A percentile compares a stretch with the other conserved stretches of the same genome.
These are phyloP conservation scores for Didymosphaeria variabile DNA, from an alignment of 2,329 filamentous ascomycete genomes.

Conservation along the genomic window DNA sequence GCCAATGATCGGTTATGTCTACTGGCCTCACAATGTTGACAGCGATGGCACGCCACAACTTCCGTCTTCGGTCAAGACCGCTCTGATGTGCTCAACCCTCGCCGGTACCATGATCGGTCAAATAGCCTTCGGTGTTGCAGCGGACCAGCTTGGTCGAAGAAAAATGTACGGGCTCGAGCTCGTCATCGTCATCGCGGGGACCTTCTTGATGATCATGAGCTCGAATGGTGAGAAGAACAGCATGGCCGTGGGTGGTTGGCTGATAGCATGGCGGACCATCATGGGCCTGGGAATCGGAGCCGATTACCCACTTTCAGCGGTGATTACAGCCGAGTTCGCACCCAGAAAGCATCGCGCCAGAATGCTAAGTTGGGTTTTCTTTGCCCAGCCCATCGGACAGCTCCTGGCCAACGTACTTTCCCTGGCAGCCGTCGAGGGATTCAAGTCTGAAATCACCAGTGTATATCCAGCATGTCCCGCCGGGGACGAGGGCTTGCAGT, in stretches of 20 bases:
- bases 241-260: slow-evolving; percentile 51
- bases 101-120: slow-evolving; percentile 51
- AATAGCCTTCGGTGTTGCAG: slow-evolving; percentile 50
- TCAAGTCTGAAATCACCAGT: slow-evolving; percentile 35
- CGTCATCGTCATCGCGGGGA: slow-evolving; percentile 52
- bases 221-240: slow-evolving; percentile 46
- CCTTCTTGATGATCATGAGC: slow-evolving; percentile 50
- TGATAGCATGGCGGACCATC: slow-evolving; percentile 51
- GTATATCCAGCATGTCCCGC: slow-evolving; percentile 22
- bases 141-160: slow-evolving; percentile 49
- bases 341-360: slow-evolving; percentile 47
- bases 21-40: slow-evolving; percentile 40
- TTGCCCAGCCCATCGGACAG: slow-evolving; percentile 55
- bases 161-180: slow-evolving; percentile 54
- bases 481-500: slow-evolving; percentile 28
- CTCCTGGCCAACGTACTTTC: slow-evolving; percentile 43
- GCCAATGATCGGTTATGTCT: slow-evolving; percentile 52
- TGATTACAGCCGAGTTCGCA: slow-evolving; percentile 52
- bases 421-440: slow-evolving; percentile 37
- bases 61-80: slow-evolving; percentile 44
- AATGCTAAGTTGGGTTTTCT: slow-evolving; percentile 55
- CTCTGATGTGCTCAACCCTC: slow-evolving; percentile 51
- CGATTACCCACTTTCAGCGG: slow-evolving; percentile 50
- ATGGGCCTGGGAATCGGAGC: slow-evolving; percentile 53
- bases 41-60: slow-evolving; percentile 34